Conservation (phyloP, 208 protist species). For the Strigomonas oncopelti region DNA sequence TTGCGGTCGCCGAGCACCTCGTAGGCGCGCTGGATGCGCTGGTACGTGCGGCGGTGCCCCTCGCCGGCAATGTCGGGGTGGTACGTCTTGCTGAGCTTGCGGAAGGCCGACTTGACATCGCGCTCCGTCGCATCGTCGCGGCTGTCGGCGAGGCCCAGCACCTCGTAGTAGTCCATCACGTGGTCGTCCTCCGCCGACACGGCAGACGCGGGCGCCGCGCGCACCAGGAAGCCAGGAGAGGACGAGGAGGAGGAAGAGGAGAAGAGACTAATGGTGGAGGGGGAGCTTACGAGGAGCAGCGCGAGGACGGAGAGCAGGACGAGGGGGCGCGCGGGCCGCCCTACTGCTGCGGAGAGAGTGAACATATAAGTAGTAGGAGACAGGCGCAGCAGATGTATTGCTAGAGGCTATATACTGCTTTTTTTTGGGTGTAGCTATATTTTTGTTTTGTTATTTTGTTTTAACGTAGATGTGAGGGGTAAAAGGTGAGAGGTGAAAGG, state of each 20-base stretch:
- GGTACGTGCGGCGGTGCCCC: slow-evolving; percentile 47
- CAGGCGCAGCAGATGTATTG: too few relatives aligned
- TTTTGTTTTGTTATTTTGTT: too few relatives aligned
- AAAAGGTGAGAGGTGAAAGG: too few relatives aligned
- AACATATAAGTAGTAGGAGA: too few relatives aligned
- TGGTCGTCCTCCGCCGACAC: slow-evolving; percentile 6
- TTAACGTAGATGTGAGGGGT: too few relatives aligned
- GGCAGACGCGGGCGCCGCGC: background rate
- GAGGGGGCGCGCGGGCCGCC: too few relatives aligned
- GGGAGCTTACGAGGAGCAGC: background rate
- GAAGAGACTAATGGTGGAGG: slow-evolving; percentile 9
- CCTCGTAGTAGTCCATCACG: slow-evolving; percentile 77
- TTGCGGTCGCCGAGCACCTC: slow-evolving; percentile 86
- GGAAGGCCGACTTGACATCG: slow-evolving; percentile 80
- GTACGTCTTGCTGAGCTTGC: slow-evolving; percentile 65
- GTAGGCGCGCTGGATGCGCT: slow-evolving; percentile 81
- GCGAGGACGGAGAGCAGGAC: background rate
- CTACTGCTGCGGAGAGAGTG: too few relatives aligned
- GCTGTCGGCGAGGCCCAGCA: slow-evolving; percentile 52
- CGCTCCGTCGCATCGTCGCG: slow-evolving; percentile 63
- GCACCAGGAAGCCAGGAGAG: background rate
- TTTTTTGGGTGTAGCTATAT: too few relatives aligned
- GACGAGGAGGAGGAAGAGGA: slow-evolving; percentile 6
- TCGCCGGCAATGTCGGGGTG: slow-evolving; percentile 79
- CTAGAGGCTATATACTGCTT: too few relatives aligned